phyloP scores from a whole-genome alignment of 2,329 filamentous ascomycete species.

The Eutypella sp. region DNA sequence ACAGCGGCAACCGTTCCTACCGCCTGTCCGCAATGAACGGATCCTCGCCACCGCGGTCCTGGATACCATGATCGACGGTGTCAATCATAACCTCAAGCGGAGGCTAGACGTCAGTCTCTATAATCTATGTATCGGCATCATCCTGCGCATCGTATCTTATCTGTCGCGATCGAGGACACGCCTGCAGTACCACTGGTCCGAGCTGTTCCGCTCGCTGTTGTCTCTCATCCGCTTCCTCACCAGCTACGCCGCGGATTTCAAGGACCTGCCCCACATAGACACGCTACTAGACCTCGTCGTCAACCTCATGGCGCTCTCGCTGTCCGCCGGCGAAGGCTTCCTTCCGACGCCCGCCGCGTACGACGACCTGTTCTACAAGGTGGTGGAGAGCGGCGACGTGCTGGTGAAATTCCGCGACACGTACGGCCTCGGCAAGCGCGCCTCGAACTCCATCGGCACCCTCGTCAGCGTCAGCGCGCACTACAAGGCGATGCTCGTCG shows the following conservation, averaged over 20 bases:
- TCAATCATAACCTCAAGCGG: constrained; percentile 88
- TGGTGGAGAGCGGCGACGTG: constrained; percentile 84
- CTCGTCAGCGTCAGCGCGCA: constrained; percentile 78
- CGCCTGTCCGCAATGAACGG: constrained; percentile 66
- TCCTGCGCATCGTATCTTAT: constrained; percentile 78
- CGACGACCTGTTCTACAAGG: constrained; percentile 97
- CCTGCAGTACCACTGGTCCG: constrained; percentile 87
- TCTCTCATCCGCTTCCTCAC: constrained; percentile 86
- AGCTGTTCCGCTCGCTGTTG: constrained; percentile 85
- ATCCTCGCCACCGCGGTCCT: constrained; percentile 71
- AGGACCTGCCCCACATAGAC: constrained; percentile 62
- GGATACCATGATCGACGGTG: constrained; percentile 82
- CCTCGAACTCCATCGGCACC: constrained; percentile 73
- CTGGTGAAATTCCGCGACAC: constrained; percentile 76
- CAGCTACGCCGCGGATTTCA: constrained; percentile 76
- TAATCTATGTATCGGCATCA: constrained; percentile 72
- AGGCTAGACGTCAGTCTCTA: constrained; percentile 83
- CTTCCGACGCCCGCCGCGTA: constrained; percentile 82
- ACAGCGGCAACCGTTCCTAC: constrained; percentile 81
- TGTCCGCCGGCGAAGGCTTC: constrained; percentile 86
- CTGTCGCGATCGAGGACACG: constrained; percentile 78
- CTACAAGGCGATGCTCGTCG: constrained; percentile 72
- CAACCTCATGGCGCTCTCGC: constrained; percentile 75
- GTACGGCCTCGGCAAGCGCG: constrained; percentile 56
- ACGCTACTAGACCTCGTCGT: constrained; percentile 72